These are phyloP conservation scores for Malus fusca DNA, from an alignment of 306 rosid genomes.

Conservation along the genomic window DNA sequence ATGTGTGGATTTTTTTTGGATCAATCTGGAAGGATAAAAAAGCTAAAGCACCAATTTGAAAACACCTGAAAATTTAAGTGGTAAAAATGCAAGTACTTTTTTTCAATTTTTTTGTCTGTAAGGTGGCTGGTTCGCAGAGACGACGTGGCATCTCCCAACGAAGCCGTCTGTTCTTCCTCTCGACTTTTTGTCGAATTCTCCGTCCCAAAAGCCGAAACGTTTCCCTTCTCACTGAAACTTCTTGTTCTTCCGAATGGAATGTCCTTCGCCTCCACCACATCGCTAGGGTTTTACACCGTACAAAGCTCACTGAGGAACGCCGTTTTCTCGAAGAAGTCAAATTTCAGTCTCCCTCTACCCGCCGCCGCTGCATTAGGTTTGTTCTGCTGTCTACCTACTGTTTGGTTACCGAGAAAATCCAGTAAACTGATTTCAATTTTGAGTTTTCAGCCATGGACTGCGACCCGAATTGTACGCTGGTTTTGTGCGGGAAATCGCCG, in stretches of 20 bases:
- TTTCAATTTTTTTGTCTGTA: not conserved
- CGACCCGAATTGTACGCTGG: conserved; percentile 29
- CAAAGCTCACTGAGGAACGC: not conserved
- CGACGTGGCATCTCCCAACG: not conserved
- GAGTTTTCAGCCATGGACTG: conserved; percentile 32
- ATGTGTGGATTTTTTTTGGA: too few species aligned
- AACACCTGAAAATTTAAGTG: not conserved
- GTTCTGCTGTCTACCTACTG: not conserved
- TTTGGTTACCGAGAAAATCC: not conserved
- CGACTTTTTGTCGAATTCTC: not conserved
- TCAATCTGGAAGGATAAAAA: too few species aligned
- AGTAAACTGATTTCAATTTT: not conserved
- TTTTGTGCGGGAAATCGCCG: conserved; percentile 63
- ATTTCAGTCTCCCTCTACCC: conserved; percentile 8
- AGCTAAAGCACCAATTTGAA: not conserved
- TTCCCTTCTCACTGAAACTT: not conserved
- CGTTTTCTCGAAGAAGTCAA: not conserved
- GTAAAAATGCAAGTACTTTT: not conserved
- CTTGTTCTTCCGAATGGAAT: not conserved
- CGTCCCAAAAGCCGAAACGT: not conserved
- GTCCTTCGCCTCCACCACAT: not conserved
- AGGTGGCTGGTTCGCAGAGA: not conserved
- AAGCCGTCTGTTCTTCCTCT: not conserved
- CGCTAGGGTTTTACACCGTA: not conserved
- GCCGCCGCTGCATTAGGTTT: not conserved